A percentile compares a stretch with the other conserved stretches of the same genome.
Evolutionary conservation across 345 rosid genomes (phyloP).

Genomic region (Aquilaria malaccensis): DNA sequence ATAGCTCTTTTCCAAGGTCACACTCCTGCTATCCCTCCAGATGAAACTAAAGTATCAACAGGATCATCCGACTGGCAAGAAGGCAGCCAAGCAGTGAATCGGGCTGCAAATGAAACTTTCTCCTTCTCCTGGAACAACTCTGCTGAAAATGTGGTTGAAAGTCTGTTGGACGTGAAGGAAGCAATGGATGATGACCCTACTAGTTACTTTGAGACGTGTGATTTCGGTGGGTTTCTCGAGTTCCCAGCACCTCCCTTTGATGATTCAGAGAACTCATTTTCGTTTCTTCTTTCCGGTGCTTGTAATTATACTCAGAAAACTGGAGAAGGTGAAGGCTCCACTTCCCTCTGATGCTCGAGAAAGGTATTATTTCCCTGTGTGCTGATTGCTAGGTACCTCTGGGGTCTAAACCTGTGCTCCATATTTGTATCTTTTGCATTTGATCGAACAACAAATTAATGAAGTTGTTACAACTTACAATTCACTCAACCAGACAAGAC

Average conservation of each 20-base stretch:
- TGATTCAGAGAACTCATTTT: conserved; percentile 70
- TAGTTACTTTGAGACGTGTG: conserved; percentile 53
- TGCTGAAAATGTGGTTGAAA: conserved; percentile 23
- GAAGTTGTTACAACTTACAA: no score
- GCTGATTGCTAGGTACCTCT: no score
- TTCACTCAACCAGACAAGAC: no score
- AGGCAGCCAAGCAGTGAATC: conserved; percentile 27
- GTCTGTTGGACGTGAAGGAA: conserved; percentile 43
- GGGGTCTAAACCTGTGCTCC: no score
- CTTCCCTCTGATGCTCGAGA: not conserved
- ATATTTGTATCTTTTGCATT: no score
- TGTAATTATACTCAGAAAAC: conserved; percentile 51
- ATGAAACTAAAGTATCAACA: conserved; percentile 45
- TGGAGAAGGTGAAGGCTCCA: conserved; percentile 40
- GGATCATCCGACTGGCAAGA: conserved; percentile 36
- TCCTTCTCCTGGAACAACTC: conserved; percentile 28
- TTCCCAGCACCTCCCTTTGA: conserved; percentile 69
- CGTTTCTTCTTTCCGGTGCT: conserved; percentile 60
- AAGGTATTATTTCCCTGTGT: no score
- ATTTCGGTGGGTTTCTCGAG: conserved; percentile 80
- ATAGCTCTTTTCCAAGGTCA: conserved; percentile 96
- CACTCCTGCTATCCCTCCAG: conserved; percentile 83
- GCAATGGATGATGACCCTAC: conserved; percentile 51
- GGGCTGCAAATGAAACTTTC: conserved; percentile 28
- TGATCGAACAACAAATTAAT: no score